phyloP scores from a whole-genome alignment of 176 grass and related monocot species.

The Musa beccarii region DNA sequence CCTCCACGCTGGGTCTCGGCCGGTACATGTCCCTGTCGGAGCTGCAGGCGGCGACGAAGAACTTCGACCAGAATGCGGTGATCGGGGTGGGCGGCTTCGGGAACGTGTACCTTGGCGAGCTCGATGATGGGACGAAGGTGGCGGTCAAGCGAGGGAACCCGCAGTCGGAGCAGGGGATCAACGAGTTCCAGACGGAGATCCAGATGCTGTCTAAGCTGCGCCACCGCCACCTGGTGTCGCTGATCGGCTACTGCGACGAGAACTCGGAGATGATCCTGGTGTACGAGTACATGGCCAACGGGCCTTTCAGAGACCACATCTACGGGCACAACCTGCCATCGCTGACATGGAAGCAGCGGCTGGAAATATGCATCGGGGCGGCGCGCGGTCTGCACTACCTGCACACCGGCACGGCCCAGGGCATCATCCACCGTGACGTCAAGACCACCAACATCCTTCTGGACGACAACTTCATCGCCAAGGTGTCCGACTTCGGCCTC shows the following conservation, averaged over 20 bases:
- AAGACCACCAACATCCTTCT: conserved; percentile 98
- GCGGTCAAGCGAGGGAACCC: conserved; percentile 87
- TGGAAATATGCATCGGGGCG: conserved; percentile 97
- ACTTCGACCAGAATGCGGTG: conserved; percentile 69
- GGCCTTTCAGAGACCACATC: conserved; percentile 77
- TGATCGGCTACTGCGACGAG: conserved; percentile 97
- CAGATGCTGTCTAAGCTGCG: conserved; percentile 98
- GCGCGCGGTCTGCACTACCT: conserved; percentile 83
- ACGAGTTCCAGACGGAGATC: conserved; percentile 95
- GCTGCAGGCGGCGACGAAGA: conserved; percentile 66
- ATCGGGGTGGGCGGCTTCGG: conserved; percentile 93
- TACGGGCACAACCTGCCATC: conserved; percentile 45
- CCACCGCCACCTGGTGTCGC: conserved; percentile 83
- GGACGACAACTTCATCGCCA: conserved; percentile 85
- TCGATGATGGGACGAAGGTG: conserved; percentile 75
- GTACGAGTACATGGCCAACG: conserved; percentile 96
- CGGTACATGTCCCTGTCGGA: conserved; percentile 68
- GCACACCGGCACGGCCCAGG: conserved; percentile 89
- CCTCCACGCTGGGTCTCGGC: conserved; percentile 56
- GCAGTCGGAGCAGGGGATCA: conserved; percentile 88
- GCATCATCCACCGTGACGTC: conserved; percentile 93
- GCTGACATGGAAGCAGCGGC: conserved; percentile 79
- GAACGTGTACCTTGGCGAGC: conserved; percentile 80
- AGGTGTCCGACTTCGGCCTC: conserved; percentile 74
- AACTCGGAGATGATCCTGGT: conserved; percentile 95